These are phyloP conservation scores for Phaeosphaeria sp. DNA, from an alignment of 2,329 filamentous ascomycete genomes.

Conservation along the genomic window DNA sequence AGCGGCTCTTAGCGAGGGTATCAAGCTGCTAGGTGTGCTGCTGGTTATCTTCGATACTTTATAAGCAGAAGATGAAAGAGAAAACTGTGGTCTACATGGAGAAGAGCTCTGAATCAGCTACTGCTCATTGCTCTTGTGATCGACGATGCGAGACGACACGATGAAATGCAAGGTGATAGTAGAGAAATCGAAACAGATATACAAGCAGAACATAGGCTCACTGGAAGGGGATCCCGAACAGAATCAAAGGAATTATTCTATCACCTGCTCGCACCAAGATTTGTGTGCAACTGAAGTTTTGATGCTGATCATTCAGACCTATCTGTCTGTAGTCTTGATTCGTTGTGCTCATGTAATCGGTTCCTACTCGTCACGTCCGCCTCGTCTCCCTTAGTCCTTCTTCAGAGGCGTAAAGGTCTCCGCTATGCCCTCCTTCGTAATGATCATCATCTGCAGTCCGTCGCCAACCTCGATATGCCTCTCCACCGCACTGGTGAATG, in stretches of 20 bases:
- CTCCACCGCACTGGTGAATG: slow-evolving; percentile 97
- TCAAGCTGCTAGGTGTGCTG: no score
- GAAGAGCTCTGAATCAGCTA: no score
- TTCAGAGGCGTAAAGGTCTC: slow-evolving; percentile 86
- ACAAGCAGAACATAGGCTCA: no score
- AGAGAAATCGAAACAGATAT: no score
- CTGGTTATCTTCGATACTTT: no score
- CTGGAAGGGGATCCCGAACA: no score
- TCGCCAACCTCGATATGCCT: slow-evolving; percentile 99
- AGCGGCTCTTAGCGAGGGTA: no score
- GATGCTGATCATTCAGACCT: neutral
- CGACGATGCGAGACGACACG: no score
- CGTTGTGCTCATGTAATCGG: slow-evolving; percentile 48
- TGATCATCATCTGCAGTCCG: slow-evolving; percentile 91
- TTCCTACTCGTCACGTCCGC: slow-evolving; percentile 29
- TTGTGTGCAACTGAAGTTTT: neutral
- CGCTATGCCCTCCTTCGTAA: slow-evolving; percentile 86
- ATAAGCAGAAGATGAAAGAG: no score
- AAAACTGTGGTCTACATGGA: no score
- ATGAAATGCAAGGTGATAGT: no score
- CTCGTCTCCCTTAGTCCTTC: slow-evolving; percentile 48
- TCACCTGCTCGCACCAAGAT: neutral
- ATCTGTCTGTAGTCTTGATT: slow-evolving; percentile 11
- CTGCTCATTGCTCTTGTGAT: no score
- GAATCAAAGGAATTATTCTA: neutral